Percentiles rank a stretch among this genome's conserved stretches.
phyloP scores from a whole-genome alignment of 2,329 filamentous ascomycete genomes.

The Neonectria ditissima region DNA sequence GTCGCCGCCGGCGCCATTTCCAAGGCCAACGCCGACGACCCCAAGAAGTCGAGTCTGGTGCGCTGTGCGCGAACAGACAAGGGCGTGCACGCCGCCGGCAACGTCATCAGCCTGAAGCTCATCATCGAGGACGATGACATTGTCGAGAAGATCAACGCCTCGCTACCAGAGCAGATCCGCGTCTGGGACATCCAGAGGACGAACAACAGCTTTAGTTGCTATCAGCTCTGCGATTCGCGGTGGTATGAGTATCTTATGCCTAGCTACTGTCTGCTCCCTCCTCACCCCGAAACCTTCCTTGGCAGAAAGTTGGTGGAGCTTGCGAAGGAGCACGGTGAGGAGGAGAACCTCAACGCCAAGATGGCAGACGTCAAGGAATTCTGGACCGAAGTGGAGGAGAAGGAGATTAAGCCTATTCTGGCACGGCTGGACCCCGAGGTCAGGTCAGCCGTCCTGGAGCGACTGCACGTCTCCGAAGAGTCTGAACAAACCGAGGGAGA shows the following conservation, averaged over 20 bases:
- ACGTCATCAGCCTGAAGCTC: slow-evolving; percentile 93
- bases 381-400: slow-evolving; percentile 86
- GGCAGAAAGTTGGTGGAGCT: slow-evolving; percentile 85
- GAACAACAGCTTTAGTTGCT: slow-evolving; percentile 92
- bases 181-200: slow-evolving; percentile 95
- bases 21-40: slow-evolving; percentile 96
- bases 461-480: slow-evolving; percentile 62
- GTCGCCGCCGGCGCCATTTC: slow-evolving; percentile 93
- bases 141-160: slow-evolving; percentile 89
- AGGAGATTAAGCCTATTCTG: slow-evolving; percentile 79
- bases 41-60: slow-evolving; percentile 94
- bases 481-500: slow-evolving; percentile 41
- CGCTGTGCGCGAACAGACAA: slow-evolving; percentile 97
- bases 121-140: slow-evolving; percentile 93
- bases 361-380: slow-evolving; percentile 84
- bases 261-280: slow-evolving; percentile 90
- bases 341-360: slow-evolving; percentile 74
- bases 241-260: slow-evolving; percentile 99
- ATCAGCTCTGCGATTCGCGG: slow-evolving; percentile 92
- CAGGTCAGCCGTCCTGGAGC: slow-evolving; percentile 70
- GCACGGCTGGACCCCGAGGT: slow-evolving; percentile 72
- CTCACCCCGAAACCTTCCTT: slow-evolving; percentile 87
- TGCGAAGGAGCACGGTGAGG: slow-evolving; percentile 78
- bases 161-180: slow-evolving; percentile 88
- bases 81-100: slow-evolving; percentile 95